Evolutionary conservation across 768 basidiomycete genomes (phyloP).

Genomic region (Tylopilus plumbeoviolaceoides): DNA sequence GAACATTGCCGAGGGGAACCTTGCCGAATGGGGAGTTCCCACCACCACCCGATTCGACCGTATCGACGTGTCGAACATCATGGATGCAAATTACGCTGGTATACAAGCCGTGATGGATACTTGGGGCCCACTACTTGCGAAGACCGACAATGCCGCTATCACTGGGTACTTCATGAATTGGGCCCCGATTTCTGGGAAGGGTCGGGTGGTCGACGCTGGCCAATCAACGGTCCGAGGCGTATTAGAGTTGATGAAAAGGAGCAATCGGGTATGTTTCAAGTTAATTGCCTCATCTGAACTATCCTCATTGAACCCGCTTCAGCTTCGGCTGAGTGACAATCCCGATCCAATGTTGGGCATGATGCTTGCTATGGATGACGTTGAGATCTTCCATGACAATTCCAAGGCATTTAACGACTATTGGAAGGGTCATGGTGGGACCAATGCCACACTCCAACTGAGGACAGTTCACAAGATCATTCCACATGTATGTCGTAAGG

Average conservation of each 20-base stretch:
- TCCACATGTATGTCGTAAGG: conserved; percentile 34
- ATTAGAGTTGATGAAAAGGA: conserved; percentile 12
- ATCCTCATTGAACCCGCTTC: neutral
- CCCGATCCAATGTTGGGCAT: neutral
- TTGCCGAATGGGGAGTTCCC: conserved; percentile 20
- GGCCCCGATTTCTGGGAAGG: conserved; percentile 14
- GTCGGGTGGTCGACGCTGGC: conserved; percentile 6
- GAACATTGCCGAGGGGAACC: conserved; percentile 24
- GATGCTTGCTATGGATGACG: conserved; percentile 9
- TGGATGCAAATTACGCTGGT: conserved; percentile 42
- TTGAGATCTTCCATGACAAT: conserved; percentile 33
- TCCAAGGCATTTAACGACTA: conserved; percentile 35
- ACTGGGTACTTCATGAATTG: conserved; percentile 50
- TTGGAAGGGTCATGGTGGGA: conserved; percentile 28
- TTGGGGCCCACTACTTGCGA: conserved; percentile 39
- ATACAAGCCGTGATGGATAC: conserved; percentile 27
- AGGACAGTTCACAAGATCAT: conserved; percentile 33
- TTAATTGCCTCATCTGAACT: neutral
- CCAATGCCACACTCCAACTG: conserved; percentile 17
- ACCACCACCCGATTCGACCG: conserved; percentile 37
- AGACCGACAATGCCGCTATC: conserved; percentile 30
- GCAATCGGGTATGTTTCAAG: conserved; percentile 14
- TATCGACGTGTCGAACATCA: conserved; percentile 46
- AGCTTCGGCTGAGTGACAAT: conserved; percentile 11
- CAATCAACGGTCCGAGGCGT: neutral